These are phyloP conservation scores for Candida tammaniensis DNA, from an alignment of 805 yeast species.

Conservation along the genomic window DNA sequence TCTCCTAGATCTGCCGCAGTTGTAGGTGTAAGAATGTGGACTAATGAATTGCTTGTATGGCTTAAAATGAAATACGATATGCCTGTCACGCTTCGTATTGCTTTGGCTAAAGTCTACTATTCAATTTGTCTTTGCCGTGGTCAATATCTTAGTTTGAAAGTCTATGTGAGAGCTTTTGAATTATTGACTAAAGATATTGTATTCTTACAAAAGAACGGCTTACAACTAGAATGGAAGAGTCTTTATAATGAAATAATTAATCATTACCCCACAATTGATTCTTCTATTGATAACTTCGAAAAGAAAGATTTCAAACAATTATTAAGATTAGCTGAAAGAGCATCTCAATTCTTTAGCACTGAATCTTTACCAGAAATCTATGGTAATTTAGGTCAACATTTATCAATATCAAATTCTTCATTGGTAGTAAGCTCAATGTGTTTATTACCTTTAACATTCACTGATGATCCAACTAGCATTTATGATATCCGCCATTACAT, in stretches of 20 bases:
- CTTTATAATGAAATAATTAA: constrained; percentile 34
- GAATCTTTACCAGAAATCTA: constrained; percentile 49
- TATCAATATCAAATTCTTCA: constrained; percentile 52
- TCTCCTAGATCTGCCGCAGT: constrained; percentile 70
- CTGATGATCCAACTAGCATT: constrained; percentile 18
- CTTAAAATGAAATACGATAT: constrained; percentile 73
- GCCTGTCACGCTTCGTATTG: constrained; percentile 62
- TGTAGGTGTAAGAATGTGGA: constrained; percentile 77
- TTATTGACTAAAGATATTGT: constrained; percentile 50
- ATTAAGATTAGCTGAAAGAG: constrained; percentile 49
- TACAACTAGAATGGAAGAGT: constrained; percentile 51
- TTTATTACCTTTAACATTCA: constrained; percentile 48
- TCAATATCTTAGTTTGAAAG: constrained; percentile 57
- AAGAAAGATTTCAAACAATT: constrained; percentile 48
- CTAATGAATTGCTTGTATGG: constrained; percentile 79
- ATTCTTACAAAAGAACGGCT: constrained; percentile 38
- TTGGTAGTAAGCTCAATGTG: constrained; percentile 52
- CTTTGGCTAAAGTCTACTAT: constrained; percentile 67
- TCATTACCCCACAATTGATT: constrained; percentile 34
- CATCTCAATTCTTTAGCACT: constrained; percentile 53
- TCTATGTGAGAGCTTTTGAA: constrained; percentile 62
- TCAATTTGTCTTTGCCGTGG: constrained; percentile 71
- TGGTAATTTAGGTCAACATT: constrained; percentile 48
- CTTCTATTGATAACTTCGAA: constrained; percentile 47
- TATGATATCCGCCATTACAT: constrained; percentile 53